Evolutionary conservation across 2,329 filamentous ascomycete genomes (phyloP).

Genomic region (Lecanicillium sp.): DNA sequence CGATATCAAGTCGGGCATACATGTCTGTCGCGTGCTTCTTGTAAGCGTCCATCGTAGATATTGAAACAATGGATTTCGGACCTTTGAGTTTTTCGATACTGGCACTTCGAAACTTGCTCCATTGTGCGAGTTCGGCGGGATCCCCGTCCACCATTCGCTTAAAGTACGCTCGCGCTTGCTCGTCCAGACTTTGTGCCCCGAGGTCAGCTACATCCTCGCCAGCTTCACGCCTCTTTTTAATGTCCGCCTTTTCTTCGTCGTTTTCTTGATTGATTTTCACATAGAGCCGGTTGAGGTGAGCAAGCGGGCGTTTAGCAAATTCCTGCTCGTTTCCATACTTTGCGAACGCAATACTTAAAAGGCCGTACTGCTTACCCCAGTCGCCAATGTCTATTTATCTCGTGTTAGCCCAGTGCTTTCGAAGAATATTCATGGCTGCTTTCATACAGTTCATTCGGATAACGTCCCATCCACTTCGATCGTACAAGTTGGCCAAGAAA

Average conservation of each 20-base stretch:
- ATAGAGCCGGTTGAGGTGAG: constrained; percentile 66
- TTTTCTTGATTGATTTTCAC: constrained; percentile 58
- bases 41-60: too few relatives aligned
- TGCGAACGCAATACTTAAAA: constrained; percentile 61
- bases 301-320: constrained; percentile 56
- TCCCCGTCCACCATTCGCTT: constrained; percentile 54
- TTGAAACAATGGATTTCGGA: too few relatives aligned
- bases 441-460: constrained; percentile 52
- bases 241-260: constrained; percentile 50
- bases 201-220: constrained; percentile 34
- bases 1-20: constrained; percentile 52
- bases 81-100: constrained; percentile 48
- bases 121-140: constrained; percentile 44
- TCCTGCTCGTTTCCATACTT: constrained; percentile 59
- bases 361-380: constrained; percentile 66
- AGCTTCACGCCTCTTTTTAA: constrained; percentile 40
- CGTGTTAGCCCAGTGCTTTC: too few relatives aligned
- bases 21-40: constrained; percentile 24
- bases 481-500: constrained; percentile 62
- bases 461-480: constrained; percentile 62
- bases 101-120: constrained; percentile 49
- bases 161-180: constrained; percentile 53
- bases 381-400: constrained; percentile 54
- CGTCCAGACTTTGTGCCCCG: constrained; percentile 33
- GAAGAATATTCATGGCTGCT: too few relatives aligned